Conservation (phyloP, 208 protist genomes). For the Lotmaria passim region DNA sequence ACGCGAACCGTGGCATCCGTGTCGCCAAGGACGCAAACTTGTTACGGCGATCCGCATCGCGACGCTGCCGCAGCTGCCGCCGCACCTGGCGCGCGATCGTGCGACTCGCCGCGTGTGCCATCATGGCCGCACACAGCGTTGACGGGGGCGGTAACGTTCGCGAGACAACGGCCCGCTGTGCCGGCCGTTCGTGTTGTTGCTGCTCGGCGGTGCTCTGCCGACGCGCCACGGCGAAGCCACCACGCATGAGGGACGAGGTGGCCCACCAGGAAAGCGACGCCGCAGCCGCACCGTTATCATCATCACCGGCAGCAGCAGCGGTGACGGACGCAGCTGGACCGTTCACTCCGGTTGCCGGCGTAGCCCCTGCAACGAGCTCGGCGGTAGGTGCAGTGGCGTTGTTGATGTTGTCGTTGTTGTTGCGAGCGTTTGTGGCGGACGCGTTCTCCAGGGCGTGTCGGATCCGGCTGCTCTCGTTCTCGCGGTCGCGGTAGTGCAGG, state of each 20-base stretch:
- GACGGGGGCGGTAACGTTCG: slow-evolving; percentile 8
- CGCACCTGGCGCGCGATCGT: slow-evolving; percentile 22
- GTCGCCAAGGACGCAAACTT: slow-evolving; percentile 10
- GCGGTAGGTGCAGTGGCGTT: neutral
- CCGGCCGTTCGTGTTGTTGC: neutral
- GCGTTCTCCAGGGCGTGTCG: slow-evolving; percentile 7
- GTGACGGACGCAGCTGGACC: neutral
- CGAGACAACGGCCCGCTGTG: neutral
- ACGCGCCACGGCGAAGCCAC: neutral
- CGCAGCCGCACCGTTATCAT: neutral
- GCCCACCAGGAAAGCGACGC: slow-evolving; percentile 25
- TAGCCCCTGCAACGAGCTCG: neutral
- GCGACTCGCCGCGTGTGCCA: neutral
- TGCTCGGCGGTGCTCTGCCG: neutral
- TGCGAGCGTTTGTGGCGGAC: neutral
- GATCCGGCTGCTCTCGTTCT: slow-evolving; percentile 35
- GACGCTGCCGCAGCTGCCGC: slow-evolving; percentile 15
- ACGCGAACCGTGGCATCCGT: neutral
- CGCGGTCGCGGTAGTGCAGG: slow-evolving; percentile 42
- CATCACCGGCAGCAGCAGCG: neutral
- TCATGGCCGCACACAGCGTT: slow-evolving; percentile 24
- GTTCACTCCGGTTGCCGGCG: neutral
- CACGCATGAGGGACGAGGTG: slow-evolving; percentile 25
- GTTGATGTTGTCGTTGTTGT: neutral
- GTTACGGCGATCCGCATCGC: neutral